Percentiles rank a stretch among this genome's conserved stretches.
These are phyloP conservation scores for Jaapia argillacea DNA, from an alignment of 768 basidiomycete genomes.

Conservation along the genomic window DNA sequence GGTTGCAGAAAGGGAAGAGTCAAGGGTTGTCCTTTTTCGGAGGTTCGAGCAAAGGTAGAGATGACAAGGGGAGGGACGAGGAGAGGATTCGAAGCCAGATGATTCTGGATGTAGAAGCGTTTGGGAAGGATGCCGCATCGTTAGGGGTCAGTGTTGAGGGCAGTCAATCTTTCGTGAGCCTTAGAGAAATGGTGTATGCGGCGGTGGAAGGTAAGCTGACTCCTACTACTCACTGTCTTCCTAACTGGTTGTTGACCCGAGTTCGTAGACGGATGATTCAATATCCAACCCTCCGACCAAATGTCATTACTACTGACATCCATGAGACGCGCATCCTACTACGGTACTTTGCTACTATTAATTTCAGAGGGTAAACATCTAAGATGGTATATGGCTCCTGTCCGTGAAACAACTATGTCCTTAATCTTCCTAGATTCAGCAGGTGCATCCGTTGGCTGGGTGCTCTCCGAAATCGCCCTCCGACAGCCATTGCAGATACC, in stretches of 20 bases:
- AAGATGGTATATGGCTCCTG: slow-evolving; percentile 50
- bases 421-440: slow-evolving; percentile 10
- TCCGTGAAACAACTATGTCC: slow-evolving; percentile 41
- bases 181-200: slow-evolving; percentile 52
- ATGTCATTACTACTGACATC: too few species aligned
- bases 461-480: slow-evolving; percentile 26
- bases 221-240: too few species aligned
- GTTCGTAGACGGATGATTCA: too few species aligned
- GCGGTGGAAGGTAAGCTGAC: too few species aligned
- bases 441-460: slow-evolving; percentile 1
- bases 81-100: slow-evolving; percentile 82
- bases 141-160: slow-evolving; percentile 55
- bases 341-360: slow-evolving; percentile 18
- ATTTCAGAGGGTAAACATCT: slow-evolving; percentile 24
- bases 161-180: slow-evolving; percentile 39
- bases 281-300: too few species aligned
- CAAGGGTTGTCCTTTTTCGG: slow-evolving; percentile 67
- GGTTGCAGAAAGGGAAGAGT: slow-evolving; percentile 83
- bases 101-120: slow-evolving; percentile 77
- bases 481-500: slow-evolving; percentile 45
- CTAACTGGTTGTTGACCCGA: too few species aligned
- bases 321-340: too few species aligned
- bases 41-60: slow-evolving; percentile 37
- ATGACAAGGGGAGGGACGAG: slow-evolving; percentile 75
- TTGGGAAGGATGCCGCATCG: slow-evolving; percentile 65